A percentile compares a stretch with the other conserved stretches of the same genome.
These are phyloP conservation scores for Suhomyces taliae DNA, from an alignment of 1,139 yeast species.

Conservation along the genomic window DNA sequence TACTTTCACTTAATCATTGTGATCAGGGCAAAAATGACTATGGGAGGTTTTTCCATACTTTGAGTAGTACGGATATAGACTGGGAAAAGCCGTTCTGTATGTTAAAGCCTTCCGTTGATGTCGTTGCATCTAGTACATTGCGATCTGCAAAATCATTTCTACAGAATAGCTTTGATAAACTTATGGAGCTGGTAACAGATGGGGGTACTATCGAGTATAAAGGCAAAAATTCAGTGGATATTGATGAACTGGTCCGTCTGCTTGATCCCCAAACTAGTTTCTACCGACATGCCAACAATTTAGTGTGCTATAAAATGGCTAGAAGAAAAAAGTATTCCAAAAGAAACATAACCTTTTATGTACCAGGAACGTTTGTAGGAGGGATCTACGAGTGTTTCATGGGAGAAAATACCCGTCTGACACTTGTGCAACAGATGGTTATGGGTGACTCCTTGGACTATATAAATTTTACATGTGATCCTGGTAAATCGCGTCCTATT, in stretches of 20 bases:
- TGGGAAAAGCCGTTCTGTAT: conserved; percentile 60
- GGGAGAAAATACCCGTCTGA: conserved; percentile 21
- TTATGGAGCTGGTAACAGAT: background rate
- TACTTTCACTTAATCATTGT: conserved; percentile 55
- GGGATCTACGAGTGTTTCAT: conserved; percentile 60
- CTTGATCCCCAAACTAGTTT: background rate
- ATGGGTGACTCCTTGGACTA: conserved; percentile 18
- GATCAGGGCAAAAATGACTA: conserved; percentile 49
- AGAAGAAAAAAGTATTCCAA: conserved; percentile 59
- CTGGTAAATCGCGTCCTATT: conserved; percentile 44
- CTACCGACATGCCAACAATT: conserved; percentile 20
- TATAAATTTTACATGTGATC: conserved; percentile 33
- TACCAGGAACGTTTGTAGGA: conserved; percentile 66
- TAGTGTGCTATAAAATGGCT: conserved; percentile 61
- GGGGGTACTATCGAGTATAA: background rate
- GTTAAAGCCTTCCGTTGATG: conserved; percentile 26
- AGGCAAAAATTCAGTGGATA: background rate
- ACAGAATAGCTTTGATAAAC: background rate
- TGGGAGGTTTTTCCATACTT: conserved; percentile 38
- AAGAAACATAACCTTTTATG: conserved; percentile 48
- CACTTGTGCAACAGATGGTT: conserved; percentile 19
- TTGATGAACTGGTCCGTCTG: background rate
- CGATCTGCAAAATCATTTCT: background rate
- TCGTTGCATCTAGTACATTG: background rate
- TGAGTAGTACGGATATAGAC: conserved; percentile 41